Evolutionary conservation across 805 yeast genomes (phyloP), one percentile per base, ranked within the genome.

Genomic region (Wickerhamia fluorescens): DNA sequence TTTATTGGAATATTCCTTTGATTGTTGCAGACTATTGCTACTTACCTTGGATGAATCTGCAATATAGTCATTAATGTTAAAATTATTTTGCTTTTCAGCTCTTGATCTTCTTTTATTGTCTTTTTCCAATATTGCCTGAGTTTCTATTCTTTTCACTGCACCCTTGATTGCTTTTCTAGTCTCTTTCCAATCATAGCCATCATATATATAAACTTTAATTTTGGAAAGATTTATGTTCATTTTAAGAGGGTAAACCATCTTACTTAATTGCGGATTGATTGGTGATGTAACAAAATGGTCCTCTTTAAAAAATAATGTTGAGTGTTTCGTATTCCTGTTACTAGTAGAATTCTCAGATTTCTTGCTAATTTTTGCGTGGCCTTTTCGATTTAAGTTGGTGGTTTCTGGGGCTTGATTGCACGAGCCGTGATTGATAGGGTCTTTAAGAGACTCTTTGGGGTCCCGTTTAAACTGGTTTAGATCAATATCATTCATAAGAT

Each of bases 101-200:
- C 30, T 37, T 24, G 8, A 14, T 30, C 25, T 15, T n/a, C 45
- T 44, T 24, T 41, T 27, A 30, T 47, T 39, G 14, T 51, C 52
- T 16, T 53, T 51, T n/a, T 42, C 38, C 3, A 70, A 77, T 23
- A 59, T 64, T 5, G 23, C 24, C 24, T 16, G 16, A 5, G 17
- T 10, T 40, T 79, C 86, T 6, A 85, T 71, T 7, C 71, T 56
- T 30, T 69, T 70, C 0, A 88, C 77, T 0, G 84, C 81, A n/a
- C 67, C 70, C 7, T 64, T 59, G 16, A 92, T 78, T 0, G 77
- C 64, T 14, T 62, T 64, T 33, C 94, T 67, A 0, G 97, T 86
- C 24, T 73, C 72, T 31, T 70, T 71, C 94, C 96, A 87, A 44
- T 92, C 97, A 47, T 78, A 92, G 0, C 99, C 99, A 57, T 92